Evolutionary conservation across 345 rosid genomes (phyloP).

Genomic region (Raphanus sativus): DNA sequence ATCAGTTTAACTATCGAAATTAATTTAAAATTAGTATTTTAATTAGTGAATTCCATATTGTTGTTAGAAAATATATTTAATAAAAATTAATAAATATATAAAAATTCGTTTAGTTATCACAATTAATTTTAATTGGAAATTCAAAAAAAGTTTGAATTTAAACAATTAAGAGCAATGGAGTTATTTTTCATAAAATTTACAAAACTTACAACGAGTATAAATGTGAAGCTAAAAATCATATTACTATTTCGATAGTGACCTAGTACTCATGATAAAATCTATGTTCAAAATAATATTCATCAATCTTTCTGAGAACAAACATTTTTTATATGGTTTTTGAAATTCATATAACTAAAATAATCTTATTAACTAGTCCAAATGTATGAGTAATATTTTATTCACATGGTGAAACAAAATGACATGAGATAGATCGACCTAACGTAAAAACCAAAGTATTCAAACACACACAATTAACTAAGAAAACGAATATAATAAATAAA

Average conservation of each 20-base stretch:
- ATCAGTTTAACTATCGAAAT: too few relatives aligned
- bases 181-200: neutral
- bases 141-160: too few relatives aligned
- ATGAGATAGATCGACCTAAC: conserved; percentile 23
- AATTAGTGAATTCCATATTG: too few relatives aligned
- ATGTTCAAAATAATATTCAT: neutral
- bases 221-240: neutral
- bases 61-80: too few relatives aligned
- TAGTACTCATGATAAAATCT: neutral
- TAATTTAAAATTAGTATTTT: too few relatives aligned
- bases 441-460: conserved; percentile 33
- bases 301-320: neutral
- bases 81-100: too few relatives aligned
- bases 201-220: neutral
- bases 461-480: neutral
- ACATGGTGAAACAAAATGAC: conserved; percentile 23
- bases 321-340: neutral
- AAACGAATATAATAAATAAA: conserved; percentile 32
- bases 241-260: neutral
- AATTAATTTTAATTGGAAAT: too few relatives aligned
- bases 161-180: neutral
- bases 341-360: neutral
- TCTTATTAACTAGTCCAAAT: neutral
- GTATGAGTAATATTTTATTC: neutral
- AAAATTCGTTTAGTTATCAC: too few relatives aligned